These are phyloP conservation scores for Rhizophagus sp. DNA, from an alignment of 192 early-diverging fungal species.

Conservation along the genomic window DNA sequence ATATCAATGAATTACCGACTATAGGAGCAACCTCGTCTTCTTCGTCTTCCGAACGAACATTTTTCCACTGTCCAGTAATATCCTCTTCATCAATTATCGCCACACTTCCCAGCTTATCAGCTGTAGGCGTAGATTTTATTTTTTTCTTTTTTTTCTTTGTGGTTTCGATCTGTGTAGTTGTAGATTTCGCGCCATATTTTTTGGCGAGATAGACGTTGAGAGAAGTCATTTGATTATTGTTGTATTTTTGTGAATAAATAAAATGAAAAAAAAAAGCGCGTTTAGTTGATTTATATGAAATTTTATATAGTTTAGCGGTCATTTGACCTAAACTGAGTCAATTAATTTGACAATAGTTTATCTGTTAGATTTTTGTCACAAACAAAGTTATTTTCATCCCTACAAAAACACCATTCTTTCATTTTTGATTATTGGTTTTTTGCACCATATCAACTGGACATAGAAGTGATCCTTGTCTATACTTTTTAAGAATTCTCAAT, in stretches of 20 bases:
- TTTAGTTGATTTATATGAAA: too few relatives aligned
- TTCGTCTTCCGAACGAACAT: not conserved
- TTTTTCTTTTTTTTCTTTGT: slow-evolving; percentile 21
- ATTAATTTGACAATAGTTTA: too few relatives aligned
- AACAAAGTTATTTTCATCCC: not conserved
- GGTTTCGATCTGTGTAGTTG: not conserved
- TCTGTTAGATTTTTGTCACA: not conserved
- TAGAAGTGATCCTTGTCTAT: not conserved
- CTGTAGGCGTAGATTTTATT: not conserved
- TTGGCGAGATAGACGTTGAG: slow-evolving; percentile 21
- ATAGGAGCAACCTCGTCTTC: not conserved
- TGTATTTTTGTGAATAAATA: too few relatives aligned
- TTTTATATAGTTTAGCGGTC: too few relatives aligned
- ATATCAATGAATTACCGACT: not conserved
- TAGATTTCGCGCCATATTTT: slow-evolving; percentile 20
- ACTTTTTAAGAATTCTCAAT: not conserved
- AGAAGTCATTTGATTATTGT: not conserved
- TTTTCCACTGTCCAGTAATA: slow-evolving; percentile 18
- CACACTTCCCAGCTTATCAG: not conserved
- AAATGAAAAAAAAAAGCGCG: too few relatives aligned
- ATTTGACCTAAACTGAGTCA: too few relatives aligned
- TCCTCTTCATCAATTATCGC: slow-evolving; percentile 28
- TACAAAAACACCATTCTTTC: not conserved
- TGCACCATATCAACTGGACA: not conserved
- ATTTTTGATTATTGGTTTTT: not conserved